Base-by-base conservation (phyloP, 768 basidiomycete genomes). In the Russula compacta region DNA sequence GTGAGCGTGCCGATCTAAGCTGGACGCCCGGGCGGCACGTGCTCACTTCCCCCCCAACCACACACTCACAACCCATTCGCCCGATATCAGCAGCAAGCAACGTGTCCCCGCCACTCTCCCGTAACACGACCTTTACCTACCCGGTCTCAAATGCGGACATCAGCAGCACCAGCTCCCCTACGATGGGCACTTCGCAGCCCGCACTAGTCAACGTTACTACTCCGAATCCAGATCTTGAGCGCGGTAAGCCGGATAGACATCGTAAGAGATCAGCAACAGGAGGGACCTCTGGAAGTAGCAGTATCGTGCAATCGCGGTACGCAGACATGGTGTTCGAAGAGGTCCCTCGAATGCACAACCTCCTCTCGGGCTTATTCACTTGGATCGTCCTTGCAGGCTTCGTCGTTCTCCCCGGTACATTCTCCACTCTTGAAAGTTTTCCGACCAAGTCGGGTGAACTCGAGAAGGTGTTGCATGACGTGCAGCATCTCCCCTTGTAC, bases 361-460 rank as follows among this genome's bases (percentile, higher is more conserved):
- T 57, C 43, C 24, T 61, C 39, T 48, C 60, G 19, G 14, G 43
- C 44, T 32, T 61, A 33, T 60, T 54, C 63, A 64, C 63, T 17
- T 64, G 63, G 63, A 38, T 60, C 19, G 24, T 60, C 36, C 63
- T 64, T 9, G 63, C 59, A 4, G 63, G 63, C 29, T 64, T 64
- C 59, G 55, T 60, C 43, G 54, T 64, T 11, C 48, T 60, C 19
- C 59, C 63, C 36, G 59, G 59, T 33, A 64, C 63, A 51, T 64
- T 64, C 50, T 15, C 2, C 29, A 59, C 35, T 35, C 49, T 59
- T 24, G 32, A 58, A 46, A 6, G n/a, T 2, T 11, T 56, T n/a
- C 43, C 24, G 17, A 8, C 36, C 10, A 14, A 2, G 2, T 38
- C 47, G 8, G 32, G 40, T 12, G 21, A 11, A 52, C 0, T 43